Conservation (phyloP, 306 rosid genomes). For the Quercus dentata region DNA sequence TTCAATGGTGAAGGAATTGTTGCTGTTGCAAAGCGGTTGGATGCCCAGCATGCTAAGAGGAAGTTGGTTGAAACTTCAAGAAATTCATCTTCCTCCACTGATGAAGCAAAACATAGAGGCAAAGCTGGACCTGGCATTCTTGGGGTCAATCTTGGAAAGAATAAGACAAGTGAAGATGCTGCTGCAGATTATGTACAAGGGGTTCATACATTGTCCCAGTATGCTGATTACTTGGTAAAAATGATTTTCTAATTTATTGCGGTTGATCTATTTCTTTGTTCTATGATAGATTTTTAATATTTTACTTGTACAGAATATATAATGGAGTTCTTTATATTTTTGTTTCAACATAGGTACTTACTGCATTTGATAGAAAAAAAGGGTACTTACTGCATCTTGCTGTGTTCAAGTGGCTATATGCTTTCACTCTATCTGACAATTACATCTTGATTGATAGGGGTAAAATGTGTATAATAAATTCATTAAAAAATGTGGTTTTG, state of each 20-base stretch:
- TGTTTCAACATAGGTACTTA: neutral
- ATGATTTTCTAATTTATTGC: conserved; percentile 6
- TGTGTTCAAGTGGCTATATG: neutral
- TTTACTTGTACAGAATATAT: neutral
- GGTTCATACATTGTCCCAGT: conserved; percentile 94
- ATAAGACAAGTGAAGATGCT: conserved; percentile 97
- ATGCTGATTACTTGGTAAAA: conserved; percentile 90
- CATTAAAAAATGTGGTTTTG: neutral
- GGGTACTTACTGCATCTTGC: too few species aligned
- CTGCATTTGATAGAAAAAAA: neutral
- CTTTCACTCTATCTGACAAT: neutral
- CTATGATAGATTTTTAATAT: neutral
- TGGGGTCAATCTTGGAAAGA: conserved; percentile 97
- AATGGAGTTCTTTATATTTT: neutral
- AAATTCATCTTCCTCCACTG: conserved; percentile 48
- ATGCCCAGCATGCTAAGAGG: conserved; percentile 95
- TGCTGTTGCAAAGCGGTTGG: conserved; percentile 91
- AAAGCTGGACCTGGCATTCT: conserved; percentile 99
- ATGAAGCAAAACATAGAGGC: conserved; percentile 80
- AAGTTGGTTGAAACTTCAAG: conserved; percentile 84
- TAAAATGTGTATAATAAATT: neutral
- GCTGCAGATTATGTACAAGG: conserved; percentile 94
- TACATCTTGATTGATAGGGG: neutral
- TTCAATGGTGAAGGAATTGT: conserved; percentile 96
- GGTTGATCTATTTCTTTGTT: neutral